phyloP scores from a whole-genome alignment of 1,284 basidiomycete species.

The Pyrrhoderma lamaoense region DNA sequence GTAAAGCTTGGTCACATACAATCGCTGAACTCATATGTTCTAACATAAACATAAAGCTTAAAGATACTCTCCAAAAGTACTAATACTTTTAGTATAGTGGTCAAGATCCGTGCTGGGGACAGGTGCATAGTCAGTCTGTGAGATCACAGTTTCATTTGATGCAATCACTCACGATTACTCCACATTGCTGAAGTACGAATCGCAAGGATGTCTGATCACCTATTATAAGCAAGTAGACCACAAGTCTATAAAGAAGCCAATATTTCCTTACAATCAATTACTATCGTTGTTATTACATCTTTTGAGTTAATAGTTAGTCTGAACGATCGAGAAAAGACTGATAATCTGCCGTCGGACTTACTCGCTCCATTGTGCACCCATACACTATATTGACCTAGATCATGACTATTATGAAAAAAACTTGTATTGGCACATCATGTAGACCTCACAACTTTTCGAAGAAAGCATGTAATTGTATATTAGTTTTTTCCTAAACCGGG shows the following conservation, averaged over 20 bases:
- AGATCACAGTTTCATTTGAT: background rate
- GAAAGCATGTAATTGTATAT: too few relatives aligned
- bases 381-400: background rate
- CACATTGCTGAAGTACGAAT: conserved; percentile 2
- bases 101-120: background rate
- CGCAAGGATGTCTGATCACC: background rate
- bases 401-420: background rate
- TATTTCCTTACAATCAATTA: background rate
- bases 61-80: background rate
- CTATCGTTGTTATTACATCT: background rate
- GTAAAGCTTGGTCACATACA: too few relatives aligned
- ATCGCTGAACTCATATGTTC: background rate
- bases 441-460: too few relatives aligned
- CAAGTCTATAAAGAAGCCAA: too few relatives aligned
- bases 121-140: too few relatives aligned
- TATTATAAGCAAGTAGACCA: background rate
- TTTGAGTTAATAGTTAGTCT: too few relatives aligned
- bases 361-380: background rate
- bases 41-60: background rate
- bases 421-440: background rate
- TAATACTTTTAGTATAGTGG: background rate
- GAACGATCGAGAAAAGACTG: background rate
- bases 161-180: too few relatives aligned
- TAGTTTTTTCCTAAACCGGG: too few relatives aligned
- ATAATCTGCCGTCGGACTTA: too few relatives aligned